Base-by-base conservation (phyloP, 2,329 filamentous ascomycete species). In the Fusarium nygamai region DNA sequence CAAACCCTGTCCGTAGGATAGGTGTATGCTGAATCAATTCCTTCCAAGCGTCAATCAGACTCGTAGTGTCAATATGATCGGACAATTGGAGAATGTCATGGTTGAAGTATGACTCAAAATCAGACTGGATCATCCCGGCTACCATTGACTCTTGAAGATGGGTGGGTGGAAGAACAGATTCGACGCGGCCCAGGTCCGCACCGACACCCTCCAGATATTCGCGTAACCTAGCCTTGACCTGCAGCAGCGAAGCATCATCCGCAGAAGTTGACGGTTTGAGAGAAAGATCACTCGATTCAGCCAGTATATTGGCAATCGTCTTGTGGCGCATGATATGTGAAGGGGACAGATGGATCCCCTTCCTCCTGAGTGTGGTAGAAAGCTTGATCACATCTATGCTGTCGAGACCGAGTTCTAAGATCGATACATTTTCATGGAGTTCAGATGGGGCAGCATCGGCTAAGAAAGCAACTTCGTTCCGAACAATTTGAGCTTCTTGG, bases 311-410 rank as follows among this genome's bases (percentile, higher is more conserved):
- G 2, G 86, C 80, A 41, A 98, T 91, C 0, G 89, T 94, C 59
- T 93, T 90, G 8, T 87, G 87, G 60, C 89, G 91, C 87, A 97
- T 92, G 29, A 98, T 91, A n/a, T 87, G 86, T 74, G 94, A 93
- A n/a, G 95, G 90, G 1, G 92, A 85, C 17, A 97, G 80, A 2
- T 84, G 79, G 27, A 96, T 83, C 0, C 87, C 88, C 9, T 83
- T 82, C 50, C 87, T 88, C 72, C 89, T 92, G 5, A 98, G 85
- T 61, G 91, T 88, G 1, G 94, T 91, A 0, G 93, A 92, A 0
- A 98, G 84, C 77, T 94, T 97, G 81, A 98, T 96, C 4, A 93
- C 89, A 81, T 98, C 95, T 66, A 98, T 97, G 78, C 95, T 98
- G 84, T 98, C 96, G 12, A 98, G 87, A 0, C 95, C 95, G 38